These are phyloP conservation scores for Tetrahymena thermophila DNA, from an alignment of 73 alveolate genomes.

Conservation along the genomic window DNA sequence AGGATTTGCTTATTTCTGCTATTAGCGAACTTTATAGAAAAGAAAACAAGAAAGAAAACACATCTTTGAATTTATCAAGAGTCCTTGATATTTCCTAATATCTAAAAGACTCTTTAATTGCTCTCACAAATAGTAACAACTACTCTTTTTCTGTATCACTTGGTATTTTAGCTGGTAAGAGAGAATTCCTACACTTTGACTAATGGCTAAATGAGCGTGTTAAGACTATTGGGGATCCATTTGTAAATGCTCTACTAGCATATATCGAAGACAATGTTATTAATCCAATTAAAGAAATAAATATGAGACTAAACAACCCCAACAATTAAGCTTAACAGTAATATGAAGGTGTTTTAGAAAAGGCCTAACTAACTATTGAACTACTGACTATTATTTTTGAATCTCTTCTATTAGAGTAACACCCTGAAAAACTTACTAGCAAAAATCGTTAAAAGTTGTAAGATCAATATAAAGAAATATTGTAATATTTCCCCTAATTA, in stretches of 20 bases:
- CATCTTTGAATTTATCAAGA: slow-evolving; percentile 40
- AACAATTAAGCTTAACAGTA: not conserved
- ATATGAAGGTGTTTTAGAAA: slow-evolving; percentile 70
- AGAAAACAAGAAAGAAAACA: slow-evolving; percentile 34
- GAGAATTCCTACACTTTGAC: slow-evolving; percentile 96
- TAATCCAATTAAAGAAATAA: slow-evolving; percentile 52
- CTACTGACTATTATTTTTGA: slow-evolving; percentile 78
- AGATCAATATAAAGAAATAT: slow-evolving; percentile 54
- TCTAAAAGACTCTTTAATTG: slow-evolving; percentile 72
- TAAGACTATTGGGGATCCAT: slow-evolving; percentile 75
- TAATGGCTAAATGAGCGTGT: slow-evolving; percentile 84
- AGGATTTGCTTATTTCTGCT: slow-evolving; percentile 25
- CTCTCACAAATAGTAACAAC: slow-evolving; percentile 80
- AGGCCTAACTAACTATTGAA: slow-evolving; percentile 82
- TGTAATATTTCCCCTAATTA: slow-evolving; percentile 66
- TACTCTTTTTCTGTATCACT: slow-evolving; percentile 87
- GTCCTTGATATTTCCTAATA: slow-evolving; percentile 24
- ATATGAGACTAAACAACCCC: slow-evolving; percentile 3
- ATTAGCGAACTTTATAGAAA: slow-evolving; percentile 35
- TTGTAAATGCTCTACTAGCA: slow-evolving; percentile 77
- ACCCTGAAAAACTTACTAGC: slow-evolving; percentile 45
- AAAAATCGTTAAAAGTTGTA: slow-evolving; percentile 57
- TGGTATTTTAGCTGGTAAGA: slow-evolving; percentile 91
- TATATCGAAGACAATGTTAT: slow-evolving; percentile 83
- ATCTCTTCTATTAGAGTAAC: slow-evolving; percentile 45